Evolutionary conservation across 148 eudicot species (phyloP), one percentile per base, ranked within the genome.

Genomic region (Vaccinium darrowii): DNA sequence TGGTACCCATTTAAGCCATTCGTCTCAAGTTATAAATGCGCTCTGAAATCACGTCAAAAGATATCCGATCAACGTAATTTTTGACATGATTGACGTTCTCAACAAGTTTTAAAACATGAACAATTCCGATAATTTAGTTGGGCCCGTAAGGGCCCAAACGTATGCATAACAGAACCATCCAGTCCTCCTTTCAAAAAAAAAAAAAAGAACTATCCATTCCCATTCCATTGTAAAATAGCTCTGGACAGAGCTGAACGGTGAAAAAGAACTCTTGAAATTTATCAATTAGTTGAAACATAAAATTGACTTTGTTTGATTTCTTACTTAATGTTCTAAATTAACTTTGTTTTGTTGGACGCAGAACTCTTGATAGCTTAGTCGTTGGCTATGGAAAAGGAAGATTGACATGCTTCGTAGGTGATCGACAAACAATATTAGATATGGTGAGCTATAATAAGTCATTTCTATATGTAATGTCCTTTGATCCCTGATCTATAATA

Each of bases 351-450:
- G 14, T 65, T 65, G 72, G 13, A 65, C 77, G 39, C 90, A 92
- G 96, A 79, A 92, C 94, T 12, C 88, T 93, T 56, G 96, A 92
- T 81, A 92, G 94, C 86, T 80, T 93, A 63, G 89, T 89, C 3
- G 88, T 93, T 69, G 90, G 81, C 6, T 93, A 92, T 83, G 94
- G 91, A 25, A 92, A 92, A 81, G 94, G 94, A 36, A 85, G 71
- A 56, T 51, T 92, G 72, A 82, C 89, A 21, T 79, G 88, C 75
- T 90, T 92, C 72, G 89, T 88, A 30, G 94, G 88, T 39, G 90
- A 91, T 75, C 88, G 84, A 14, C 83, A 57, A 49, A 77, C 85
- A 43, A 81, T 88, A 14, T 47, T 91, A 27, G 93, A 92, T 84
- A 56, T 91, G 88, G 93, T 91, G 65, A 81, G 88, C 82, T n/a